These are phyloP conservation scores for Boletus calvinii DNA, from an alignment of 1,284 basidiomycete genomes.

Conservation along the genomic window DNA sequence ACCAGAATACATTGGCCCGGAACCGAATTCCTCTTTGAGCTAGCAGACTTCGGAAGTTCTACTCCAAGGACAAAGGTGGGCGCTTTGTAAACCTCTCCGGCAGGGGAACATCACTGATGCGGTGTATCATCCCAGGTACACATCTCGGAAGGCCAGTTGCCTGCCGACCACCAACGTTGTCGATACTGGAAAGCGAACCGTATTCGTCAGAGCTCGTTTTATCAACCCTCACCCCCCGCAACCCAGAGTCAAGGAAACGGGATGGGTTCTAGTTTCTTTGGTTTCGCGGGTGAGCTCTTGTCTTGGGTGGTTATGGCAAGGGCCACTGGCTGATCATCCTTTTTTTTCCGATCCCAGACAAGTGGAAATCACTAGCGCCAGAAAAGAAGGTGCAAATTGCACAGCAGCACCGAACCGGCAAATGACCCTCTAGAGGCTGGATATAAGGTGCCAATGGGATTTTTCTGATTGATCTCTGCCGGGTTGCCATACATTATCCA, in stretches of 20 bases:
- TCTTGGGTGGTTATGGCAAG: neutral
- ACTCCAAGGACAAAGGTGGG: constrained; percentile 33
- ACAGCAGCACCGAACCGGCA: constrained; percentile 12
- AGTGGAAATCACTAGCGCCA: constrained; percentile 25
- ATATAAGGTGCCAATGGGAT: neutral
- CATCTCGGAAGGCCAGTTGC: constrained; percentile 26
- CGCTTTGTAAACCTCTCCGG: neutral
- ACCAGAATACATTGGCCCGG: constrained; percentile 32
- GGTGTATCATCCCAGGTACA: constrained; percentile 14
- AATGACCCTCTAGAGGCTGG: neutral
- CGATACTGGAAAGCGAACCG: constrained; percentile 32
- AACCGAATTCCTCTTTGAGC: constrained; percentile 30
- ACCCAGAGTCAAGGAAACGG: constrained; percentile 13
- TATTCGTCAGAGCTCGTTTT: constrained; percentile 30
- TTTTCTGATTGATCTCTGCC: neutral
- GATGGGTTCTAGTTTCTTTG: constrained; percentile 20
- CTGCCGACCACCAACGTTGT: constrained; percentile 29
- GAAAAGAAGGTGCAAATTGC: constrained; percentile 25
- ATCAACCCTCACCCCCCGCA: constrained; percentile 23
- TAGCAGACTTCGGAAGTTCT: constrained; percentile 27
- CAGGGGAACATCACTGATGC: neutral
- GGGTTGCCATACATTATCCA: neutral
- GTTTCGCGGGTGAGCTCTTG: constrained; percentile 24
- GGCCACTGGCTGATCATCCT: neutral
- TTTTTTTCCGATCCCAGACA: constrained; percentile 21